Percentiles rank a stretch among this genome's conserved stretches.
These are phyloP conservation scores for Marasmius oreades DNA, from an alignment of 1,284 basidiomycete genomes.

Conservation along the genomic window DNA sequence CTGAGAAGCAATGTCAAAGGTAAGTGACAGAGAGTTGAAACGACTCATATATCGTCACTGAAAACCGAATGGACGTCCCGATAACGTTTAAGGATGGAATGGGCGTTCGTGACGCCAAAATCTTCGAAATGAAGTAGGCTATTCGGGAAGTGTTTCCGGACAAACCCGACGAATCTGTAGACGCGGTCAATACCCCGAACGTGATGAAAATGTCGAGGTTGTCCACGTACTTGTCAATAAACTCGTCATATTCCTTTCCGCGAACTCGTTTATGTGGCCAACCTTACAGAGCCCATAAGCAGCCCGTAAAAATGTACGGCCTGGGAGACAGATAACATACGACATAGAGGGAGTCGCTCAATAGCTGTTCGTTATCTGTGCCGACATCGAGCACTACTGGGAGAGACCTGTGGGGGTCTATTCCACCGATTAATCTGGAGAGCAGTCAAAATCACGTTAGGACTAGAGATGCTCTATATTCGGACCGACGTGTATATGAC, in stretches of 20 bases:
- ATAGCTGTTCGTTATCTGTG: constrained; percentile 65
- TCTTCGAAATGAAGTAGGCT: constrained; percentile 74
- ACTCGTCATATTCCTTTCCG: constrained; percentile 63
- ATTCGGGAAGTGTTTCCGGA: constrained; percentile 42
- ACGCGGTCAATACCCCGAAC: background rate
- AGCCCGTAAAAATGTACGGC: background rate
- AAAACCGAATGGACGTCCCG: constrained; percentile 65
- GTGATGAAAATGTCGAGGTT: background rate
- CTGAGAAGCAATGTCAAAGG: constrained; percentile 32
- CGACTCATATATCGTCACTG: constrained; percentile 79
- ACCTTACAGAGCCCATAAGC: constrained; percentile 46
- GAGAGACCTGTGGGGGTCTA: constrained; percentile 69
- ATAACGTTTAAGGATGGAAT: constrained; percentile 69
- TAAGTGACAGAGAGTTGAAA: background rate
- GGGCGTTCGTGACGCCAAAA: constrained; percentile 74
- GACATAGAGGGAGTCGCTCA: constrained; percentile 66
- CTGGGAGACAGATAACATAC: constrained; percentile 33
- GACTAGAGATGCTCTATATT: too few species aligned
- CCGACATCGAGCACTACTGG: constrained; percentile 75
- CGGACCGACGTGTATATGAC: constrained; percentile 73
- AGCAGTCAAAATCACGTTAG: too few species aligned
- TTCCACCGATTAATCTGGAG: constrained; percentile 69
- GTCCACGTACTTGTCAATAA: constrained; percentile 57
- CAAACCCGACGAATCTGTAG: constrained; percentile 45
- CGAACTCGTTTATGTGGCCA: constrained; percentile 63